Base-by-base conservation (phyloP, 805 yeast genomes). In the Wickerhamiella musiphila region DNA sequence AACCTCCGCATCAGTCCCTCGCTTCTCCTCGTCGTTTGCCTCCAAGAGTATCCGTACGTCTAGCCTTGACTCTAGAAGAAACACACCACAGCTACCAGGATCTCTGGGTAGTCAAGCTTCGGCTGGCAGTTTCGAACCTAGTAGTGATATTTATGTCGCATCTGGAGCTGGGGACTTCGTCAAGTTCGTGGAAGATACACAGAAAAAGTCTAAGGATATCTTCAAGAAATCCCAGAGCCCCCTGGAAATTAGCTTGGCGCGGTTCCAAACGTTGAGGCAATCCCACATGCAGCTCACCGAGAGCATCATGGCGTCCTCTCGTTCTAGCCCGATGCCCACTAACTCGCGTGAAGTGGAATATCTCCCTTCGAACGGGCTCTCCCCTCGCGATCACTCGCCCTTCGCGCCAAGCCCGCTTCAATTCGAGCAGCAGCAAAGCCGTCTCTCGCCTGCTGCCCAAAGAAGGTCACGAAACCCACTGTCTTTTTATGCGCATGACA, bases 101-200 rank as follows among this genome's bases (percentile, higher is more conserved):
- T 40, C 41, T 29, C 29, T 34, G n/a, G 45, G 40, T 14, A 43
- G 47, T 26, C 33, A 33, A 9, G 32, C 45, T 3, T 36, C 48
- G 9, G 38, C 43, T 4, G 37, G 50, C 3, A 37, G 42, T 19
- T 29, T 45, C 32, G 54, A 46, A 28, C 58, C 57, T 6, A 56
- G 54, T 6, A 48, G 57, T 32, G 70, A 70, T 2, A 39, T 65
- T 8, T 63, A 62, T 41, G 48, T 60, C 26, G 73, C 46, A 20
- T 37, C 46, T 12, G 58, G 50, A 16, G 59, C 78, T 13, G 63
- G 74, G 36, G 78, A 75, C 31, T 78, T 78, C 57, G 76, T 78
- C 28, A 61, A 66, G 40, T 58, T 76, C 63, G 67, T 78, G 27
- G 90, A 78, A 26, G 45, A 46, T 16, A 28, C 51, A 9, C 40